Conservation (phyloP, 768 basidiomycete species). For the Postia placenta region DNA sequence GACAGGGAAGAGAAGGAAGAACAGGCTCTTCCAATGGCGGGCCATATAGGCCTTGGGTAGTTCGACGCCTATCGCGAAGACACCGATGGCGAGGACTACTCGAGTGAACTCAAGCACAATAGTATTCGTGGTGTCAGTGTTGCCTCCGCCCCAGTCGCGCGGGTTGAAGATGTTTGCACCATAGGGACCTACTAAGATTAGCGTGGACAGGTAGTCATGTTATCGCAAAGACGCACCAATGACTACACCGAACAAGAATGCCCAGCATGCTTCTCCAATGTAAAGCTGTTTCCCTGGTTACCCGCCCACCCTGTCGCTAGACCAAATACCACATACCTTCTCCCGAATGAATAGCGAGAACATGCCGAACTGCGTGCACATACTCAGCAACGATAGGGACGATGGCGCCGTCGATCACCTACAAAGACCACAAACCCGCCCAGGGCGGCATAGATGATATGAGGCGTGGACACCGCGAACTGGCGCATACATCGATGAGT, state of each 20-base stretch:
- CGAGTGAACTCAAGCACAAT: constrained; percentile 91
- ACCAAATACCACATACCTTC: constrained; percentile 36
- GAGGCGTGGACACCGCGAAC: constrained; percentile 62
- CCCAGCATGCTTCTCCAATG: constrained; percentile 95
- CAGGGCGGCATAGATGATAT: constrained; percentile 73
- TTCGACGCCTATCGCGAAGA: constrained; percentile 98
- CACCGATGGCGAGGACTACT: constrained; percentile 91
- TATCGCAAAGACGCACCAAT: constrained; percentile 59
- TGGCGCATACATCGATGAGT: constrained; percentile 7
- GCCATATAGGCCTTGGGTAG: constrained; percentile 93
- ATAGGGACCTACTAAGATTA: constrained; percentile 58
- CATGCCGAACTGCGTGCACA: constrained; percentile 73
- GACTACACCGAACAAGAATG: constrained; percentile 89
- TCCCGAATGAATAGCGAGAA: constrained; percentile 90
- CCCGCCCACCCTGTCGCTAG: neutral
- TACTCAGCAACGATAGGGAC: neutral
- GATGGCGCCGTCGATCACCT: constrained; percentile 21
- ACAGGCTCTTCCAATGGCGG: constrained; percentile 87
- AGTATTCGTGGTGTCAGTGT: constrained; percentile 47
- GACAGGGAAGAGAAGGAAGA: constrained; percentile 75
- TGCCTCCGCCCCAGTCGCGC: constrained; percentile 55
- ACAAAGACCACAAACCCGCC: constrained; percentile 80
- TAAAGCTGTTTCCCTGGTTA: constrained; percentile 61
- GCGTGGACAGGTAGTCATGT: too few relatives aligned
- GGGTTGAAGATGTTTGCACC: constrained; percentile 80